A percentile compares a stretch with the other conserved stretches of the same genome.
phyloP scores from a whole-genome alignment of 257 asterid species.

The Penstemon eatonii region DNA sequence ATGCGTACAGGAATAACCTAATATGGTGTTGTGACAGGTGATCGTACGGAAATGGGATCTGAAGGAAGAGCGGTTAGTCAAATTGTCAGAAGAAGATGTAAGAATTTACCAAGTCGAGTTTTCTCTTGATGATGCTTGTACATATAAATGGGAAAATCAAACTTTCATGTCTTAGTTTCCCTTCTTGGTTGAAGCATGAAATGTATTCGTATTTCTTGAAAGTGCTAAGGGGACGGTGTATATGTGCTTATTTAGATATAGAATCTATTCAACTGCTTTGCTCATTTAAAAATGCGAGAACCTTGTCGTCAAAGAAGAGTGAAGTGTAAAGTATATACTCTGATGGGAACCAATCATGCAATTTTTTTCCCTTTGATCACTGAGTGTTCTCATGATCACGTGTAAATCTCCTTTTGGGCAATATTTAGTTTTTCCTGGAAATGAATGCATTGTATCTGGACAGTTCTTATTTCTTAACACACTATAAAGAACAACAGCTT shows the following conservation, averaged over 20 bases:
- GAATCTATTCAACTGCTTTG: too few relatives aligned
- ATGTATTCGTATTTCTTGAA: too few relatives aligned
- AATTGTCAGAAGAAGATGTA: slow-evolving; percentile 80
- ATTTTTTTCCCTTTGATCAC: slow-evolving; percentile 8
- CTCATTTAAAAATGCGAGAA: too few relatives aligned
- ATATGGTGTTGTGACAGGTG: slow-evolving; percentile 49
- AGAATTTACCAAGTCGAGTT: slow-evolving; percentile 27
- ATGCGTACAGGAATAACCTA: slow-evolving; percentile 14
- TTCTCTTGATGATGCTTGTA: slow-evolving; percentile 18
- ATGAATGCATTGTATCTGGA: slow-evolving; percentile 19
- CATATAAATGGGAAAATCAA: neutral
- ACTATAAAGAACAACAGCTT: slow-evolving; percentile 2
- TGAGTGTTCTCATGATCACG: slow-evolving; percentile 6
- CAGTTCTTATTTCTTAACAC: slow-evolving; percentile 6
- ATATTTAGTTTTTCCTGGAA: slow-evolving; percentile 1
- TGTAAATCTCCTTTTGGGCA: neutral
- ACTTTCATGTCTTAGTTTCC: slow-evolving; percentile 13
- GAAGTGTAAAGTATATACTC: neutral
- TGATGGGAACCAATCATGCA: neutral
- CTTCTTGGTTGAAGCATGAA: neutral
- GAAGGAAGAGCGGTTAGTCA: slow-evolving; percentile 64
- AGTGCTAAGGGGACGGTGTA: too few relatives aligned
- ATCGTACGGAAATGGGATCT: slow-evolving; percentile 79
- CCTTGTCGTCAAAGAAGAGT: neutral
- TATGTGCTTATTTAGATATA: too few relatives aligned